Evolutionary conservation across 2,329 filamentous ascomycete genomes (phyloP), one percentile per base, ranked within the genome.

Genomic region (Sordariomycetes sp.): DNA sequence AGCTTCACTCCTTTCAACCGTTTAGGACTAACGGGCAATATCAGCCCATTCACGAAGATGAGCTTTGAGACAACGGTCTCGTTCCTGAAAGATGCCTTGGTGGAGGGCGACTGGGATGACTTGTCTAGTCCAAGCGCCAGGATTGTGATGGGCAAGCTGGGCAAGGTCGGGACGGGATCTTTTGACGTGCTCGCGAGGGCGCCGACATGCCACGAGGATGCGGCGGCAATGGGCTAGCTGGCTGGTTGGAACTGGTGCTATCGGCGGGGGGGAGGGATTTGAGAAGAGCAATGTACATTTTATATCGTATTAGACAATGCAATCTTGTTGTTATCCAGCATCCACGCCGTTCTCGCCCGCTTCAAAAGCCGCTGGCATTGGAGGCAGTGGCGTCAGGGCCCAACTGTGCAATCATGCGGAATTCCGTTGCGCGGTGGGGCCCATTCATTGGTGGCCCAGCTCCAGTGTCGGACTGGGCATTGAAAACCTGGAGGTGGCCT

Each of bases 41-140:
- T 93, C 32, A 92, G 87, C 64, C 91, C 94, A 0, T 93, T 99
- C 65, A 93, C 94, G 74, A 97, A 97, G 80, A 97, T 97, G 93
- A 96, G 90, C 71, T 99, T 97, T 75, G 94, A 99, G 80, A 99
- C 94, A 3, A 99, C 94, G 2, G 82, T 97, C 46, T 87, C 88
- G 1, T 97, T 97, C 77, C 79, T 99, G 67, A 92, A 89, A 71
- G 94, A 97, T 68, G 92, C 94, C 1, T 87, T 97, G 28, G 76
- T 95, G 59, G 90, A 96, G 67, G 86, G 89, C 55, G 94, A 97
- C 71, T 90, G 85, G 79, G 94, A 99, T 71, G 88, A 94, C 66
- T 76, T 99, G 61, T 84, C 81, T 60, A 91, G 88, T 60, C 94
- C 95, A 0, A 94, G 88, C 71, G 87, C 89, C 62, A 82, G 93